Evolutionary conservation across 495 filamentous ascomycete genomes (phyloP).

Genomic region (Daldinia childiae): DNA sequence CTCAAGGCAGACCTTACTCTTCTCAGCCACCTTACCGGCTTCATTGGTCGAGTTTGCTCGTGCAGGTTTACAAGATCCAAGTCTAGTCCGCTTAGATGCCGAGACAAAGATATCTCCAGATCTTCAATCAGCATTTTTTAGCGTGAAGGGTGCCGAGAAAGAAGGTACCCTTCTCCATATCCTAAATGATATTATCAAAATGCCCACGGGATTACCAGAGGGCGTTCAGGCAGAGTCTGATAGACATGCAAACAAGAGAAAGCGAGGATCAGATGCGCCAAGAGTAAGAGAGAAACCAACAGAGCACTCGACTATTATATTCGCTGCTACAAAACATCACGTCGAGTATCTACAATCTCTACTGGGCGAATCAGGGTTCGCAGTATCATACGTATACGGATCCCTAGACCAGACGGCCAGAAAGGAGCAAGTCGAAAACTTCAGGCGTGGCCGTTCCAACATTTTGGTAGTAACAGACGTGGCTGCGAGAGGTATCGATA

Average conservation of each 20-base stretch:
- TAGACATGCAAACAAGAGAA: conserved; percentile 70
- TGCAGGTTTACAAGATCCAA: conserved; percentile 90
- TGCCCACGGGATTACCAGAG: conserved; percentile 80
- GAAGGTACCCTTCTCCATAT: conserved; percentile 91
- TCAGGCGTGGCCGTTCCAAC: conserved; percentile 82
- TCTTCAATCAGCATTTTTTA: conserved; percentile 92
- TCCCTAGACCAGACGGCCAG: conserved; percentile 92
- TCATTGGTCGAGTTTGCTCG: conserved; percentile 95
- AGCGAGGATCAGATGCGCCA: conserved; percentile 63
- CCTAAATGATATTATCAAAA: conserved; percentile 89
- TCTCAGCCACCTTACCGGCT: conserved; percentile 93
- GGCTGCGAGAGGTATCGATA: conserved; percentile 96
- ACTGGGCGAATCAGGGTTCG: conserved; percentile 77
- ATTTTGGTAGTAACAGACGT: conserved; percentile 98
- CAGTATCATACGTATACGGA: conserved; percentile 92
- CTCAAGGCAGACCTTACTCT: conserved; percentile 87
- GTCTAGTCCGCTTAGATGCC: conserved; percentile 85
- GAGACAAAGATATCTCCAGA: conserved; percentile 97
- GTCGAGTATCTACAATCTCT: conserved; percentile 91
- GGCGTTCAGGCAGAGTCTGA: conserved; percentile 57
- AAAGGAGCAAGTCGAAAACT: conserved; percentile 88
- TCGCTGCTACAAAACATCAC: conserved; percentile 94
- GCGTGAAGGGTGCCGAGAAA: conserved; percentile 89
- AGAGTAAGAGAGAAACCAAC: conserved; percentile 67
- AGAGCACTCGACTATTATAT: conserved; percentile 89